A percentile compares a stretch with the other conserved stretches of the same genome.
These are phyloP conservation scores for Diaporthe eres DNA, from an alignment of 2,329 filamentous ascomycete genomes.

Conservation along the genomic window DNA sequence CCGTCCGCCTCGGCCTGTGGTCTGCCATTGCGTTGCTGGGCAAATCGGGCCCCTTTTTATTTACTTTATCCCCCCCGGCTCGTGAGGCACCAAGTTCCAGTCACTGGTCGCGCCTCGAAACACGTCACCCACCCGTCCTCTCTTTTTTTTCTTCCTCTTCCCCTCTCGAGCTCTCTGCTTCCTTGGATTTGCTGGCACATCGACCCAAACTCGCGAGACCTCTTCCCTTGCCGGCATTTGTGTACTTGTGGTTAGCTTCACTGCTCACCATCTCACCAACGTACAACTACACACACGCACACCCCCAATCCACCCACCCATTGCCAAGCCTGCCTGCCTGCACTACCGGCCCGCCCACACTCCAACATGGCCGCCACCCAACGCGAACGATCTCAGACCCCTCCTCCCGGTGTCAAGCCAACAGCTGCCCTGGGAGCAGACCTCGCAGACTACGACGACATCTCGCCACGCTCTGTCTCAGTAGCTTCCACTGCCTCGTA, in stretches of 20 bases:
- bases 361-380: slow-evolving; percentile 54
- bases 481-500: slow-evolving; percentile 72
- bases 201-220: slow-evolving; percentile 20
- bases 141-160: neutral
- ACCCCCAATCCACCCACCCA: neutral
- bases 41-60: slow-evolving; percentile 37
- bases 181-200: slow-evolving; percentile 30
- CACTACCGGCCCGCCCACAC: slow-evolving; percentile 1
- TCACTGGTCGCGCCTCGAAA: slow-evolving; percentile 33
- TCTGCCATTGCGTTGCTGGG: slow-evolving; percentile 32
- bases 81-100: slow-evolving; percentile 40
- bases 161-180: slow-evolving; percentile 22
- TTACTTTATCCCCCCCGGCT: slow-evolving; percentile 35
- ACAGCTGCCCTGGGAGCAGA: slow-evolving; percentile 72
- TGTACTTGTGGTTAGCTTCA: slow-evolving; percentile 29
- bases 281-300: neutral
- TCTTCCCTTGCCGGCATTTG: slow-evolving; percentile 6
- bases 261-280: slow-evolving; percentile 25
- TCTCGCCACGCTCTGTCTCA: slow-evolving; percentile 74
- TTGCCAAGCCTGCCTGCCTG: neutral
- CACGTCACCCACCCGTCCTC: slow-evolving; percentile 32
- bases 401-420: slow-evolving; percentile 75
- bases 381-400: slow-evolving; percentile 67
- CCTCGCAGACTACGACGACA: slow-evolving; percentile 57
- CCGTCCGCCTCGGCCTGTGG: slow-evolving; percentile 7